Conservation (phyloP, 306 rosid species). For the Vachellia pachyceras region DNA sequence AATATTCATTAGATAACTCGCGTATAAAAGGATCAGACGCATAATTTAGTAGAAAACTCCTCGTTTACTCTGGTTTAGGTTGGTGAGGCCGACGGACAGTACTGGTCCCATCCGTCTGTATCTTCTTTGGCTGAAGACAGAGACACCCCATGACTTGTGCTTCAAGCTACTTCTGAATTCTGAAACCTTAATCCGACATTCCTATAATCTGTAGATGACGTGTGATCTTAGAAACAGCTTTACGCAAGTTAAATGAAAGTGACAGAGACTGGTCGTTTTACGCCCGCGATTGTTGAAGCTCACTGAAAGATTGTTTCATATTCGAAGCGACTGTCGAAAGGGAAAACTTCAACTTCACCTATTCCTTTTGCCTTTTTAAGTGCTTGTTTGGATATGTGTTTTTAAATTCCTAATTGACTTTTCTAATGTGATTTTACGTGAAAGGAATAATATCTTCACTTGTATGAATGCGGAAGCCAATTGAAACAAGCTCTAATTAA, state of each 20-base stretch:
- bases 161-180: background rate
- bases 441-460: too few species aligned
- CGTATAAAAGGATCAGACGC: background rate
- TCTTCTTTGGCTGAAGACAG: constrained; percentile 10
- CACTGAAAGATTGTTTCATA: background rate
- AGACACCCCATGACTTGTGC: constrained; percentile 11
- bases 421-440: too few species aligned
- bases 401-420: too few species aligned
- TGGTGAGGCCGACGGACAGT: background rate
- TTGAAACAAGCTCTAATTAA: too few species aligned
- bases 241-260: background rate
- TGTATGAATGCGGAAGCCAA: too few species aligned
- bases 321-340: background rate
- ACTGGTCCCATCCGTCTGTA: background rate
- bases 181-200: background rate
- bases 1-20: background rate
- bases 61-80: background rate
- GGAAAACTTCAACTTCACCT: background rate
- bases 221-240: background rate
- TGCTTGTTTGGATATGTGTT: too few species aligned
- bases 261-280: background rate
- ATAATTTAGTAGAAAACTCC: background rate
- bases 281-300: background rate
- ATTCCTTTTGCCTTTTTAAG: background rate
- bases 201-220: background rate